Conservation (phyloP, 2,329 filamentous ascomycete genomes). For the Podosphaera fusca region DNA sequence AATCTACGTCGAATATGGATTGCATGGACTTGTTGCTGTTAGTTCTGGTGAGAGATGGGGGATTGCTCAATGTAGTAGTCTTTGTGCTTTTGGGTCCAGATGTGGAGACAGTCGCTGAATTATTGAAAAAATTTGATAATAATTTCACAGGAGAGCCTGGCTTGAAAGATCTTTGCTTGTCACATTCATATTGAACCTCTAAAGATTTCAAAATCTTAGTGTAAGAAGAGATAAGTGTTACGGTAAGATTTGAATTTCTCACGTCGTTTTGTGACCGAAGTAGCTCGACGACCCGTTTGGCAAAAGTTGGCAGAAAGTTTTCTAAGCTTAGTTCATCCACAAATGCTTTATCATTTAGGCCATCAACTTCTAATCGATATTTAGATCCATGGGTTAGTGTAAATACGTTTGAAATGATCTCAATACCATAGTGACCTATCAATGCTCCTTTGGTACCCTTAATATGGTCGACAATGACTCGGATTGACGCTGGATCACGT, state of each 20-base stretch:
- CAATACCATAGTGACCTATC: conserved; percentile 43
- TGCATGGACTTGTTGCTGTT: conserved; percentile 13
- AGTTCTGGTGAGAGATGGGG: conserved; percentile 19
- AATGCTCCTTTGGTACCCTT: conserved; percentile 42
- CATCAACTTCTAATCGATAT: conserved; percentile 34
- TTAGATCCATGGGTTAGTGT: conserved; percentile 25
- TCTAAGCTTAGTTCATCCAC: conserved; percentile 50
- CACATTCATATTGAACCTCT: conserved; percentile 34
- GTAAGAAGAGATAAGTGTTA: conserved; percentile 53
- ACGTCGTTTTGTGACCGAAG: conserved; percentile 47
- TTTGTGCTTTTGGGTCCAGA: conserved; percentile 15
- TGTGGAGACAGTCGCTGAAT: conserved; percentile 16
- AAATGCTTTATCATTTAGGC: conserved; percentile 46
- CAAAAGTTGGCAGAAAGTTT: conserved; percentile 52
- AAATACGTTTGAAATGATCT: conserved; percentile 43
- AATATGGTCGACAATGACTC: conserved; percentile 49
- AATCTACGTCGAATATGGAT: conserved; percentile 12
- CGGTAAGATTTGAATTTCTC: conserved; percentile 37
- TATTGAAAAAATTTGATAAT: conserved; percentile 48
- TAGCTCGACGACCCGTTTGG: conserved; percentile 52
- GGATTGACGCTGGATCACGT: conserved; percentile 42
- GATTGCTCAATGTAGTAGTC: conserved; percentile 19
- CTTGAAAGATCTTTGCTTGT: conserved; percentile 45
- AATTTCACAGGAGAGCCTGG: conserved; percentile 78
- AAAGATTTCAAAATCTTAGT: conserved; percentile 53